Evolutionary conservation across 495 filamentous ascomycete species (phyloP).

Genomic region (Aspergillus cavernicola): DNA sequence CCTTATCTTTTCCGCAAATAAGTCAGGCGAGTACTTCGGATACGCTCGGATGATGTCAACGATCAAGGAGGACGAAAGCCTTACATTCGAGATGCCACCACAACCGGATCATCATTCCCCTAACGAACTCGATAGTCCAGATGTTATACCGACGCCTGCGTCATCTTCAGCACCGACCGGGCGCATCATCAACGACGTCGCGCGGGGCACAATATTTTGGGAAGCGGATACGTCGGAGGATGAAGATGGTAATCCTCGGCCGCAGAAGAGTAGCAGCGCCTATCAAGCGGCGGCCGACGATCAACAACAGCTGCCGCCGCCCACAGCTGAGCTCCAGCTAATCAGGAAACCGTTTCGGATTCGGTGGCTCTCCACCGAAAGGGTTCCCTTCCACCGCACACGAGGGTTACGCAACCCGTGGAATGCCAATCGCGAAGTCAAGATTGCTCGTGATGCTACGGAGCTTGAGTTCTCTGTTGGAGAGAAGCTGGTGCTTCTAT

Average conservation of each 20-base stretch:
- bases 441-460: conserved; percentile 93
- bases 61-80: conserved; percentile 71
- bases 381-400: conserved; percentile 88
- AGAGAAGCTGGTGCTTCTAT: conserved; percentile 70
- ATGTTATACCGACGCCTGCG: conserved; percentile 70
- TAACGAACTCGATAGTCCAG: conserved; percentile 46
- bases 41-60: conserved; percentile 89
- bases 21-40: conserved; percentile 96
- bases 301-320: conserved; percentile 23
- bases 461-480: conserved; percentile 86
- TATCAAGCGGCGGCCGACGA: no score
- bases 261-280: conserved; percentile 21
- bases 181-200: conserved; percentile 88
- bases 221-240: conserved; percentile 69
- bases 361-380: conserved; percentile 83
- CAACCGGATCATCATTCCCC: conserved; percentile 53
- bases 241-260: conserved; percentile 32
- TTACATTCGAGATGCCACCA: conserved; percentile 53
- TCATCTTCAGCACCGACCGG: conserved; percentile 80
- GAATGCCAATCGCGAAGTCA: conserved; percentile 95
- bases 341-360: conserved; percentile 94
- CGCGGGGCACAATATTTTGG: conserved; percentile 95
- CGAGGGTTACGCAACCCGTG: conserved; percentile 89
- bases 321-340: conserved; percentile 48
- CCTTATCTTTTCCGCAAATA: conserved; percentile 95